Base-by-base conservation (phyloP, 2,329 filamentous ascomycete genomes). In the Colletotrichum somersetense region DNA sequence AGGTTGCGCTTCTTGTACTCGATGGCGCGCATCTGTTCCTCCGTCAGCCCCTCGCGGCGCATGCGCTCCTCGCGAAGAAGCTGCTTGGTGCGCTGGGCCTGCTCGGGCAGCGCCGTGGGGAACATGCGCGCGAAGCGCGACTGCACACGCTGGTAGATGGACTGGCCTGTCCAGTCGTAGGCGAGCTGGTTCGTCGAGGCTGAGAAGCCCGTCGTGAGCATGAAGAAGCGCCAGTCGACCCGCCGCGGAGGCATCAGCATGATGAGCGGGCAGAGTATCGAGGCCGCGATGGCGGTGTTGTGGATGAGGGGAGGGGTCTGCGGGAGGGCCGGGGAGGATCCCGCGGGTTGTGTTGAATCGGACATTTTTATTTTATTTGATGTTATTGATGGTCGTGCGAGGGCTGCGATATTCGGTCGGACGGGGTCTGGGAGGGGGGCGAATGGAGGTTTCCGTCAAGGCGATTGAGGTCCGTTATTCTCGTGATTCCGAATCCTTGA, bases 71-170 rank as follows among this genome's bases (percentile, higher is more conserved):
- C 79, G 52, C 81, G 81, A 62, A 86, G 78, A 40, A 81, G 77
- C 69, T 79, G 79, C 79, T 85, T 85, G 30, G 83, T 87, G 76
- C 81, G 81, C 77, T 79, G 80, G 26, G 88, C 87, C 64, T 83
- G 83, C 75, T 92, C 90, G 53, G 88, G 89, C 20, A 92, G 88
- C 65, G 87, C 84, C 58, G 83, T 85, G 72, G 84, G 84, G 53
- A 89, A 79, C 55, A 90, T 80, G 20, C 82, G 82, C 35, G 76
- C 76, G 74, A 84, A 76, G 66, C 87, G 85, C 73, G 76, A 80
- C 69, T 79, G 79, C 73, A 88, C 83, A 11, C 88, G 87, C 74
- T 81, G 76, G 76, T 83, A 81, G 71, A 89, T 83, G 38, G 87
- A 88, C 62, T 82, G 82, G 62, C 88, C 88, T 18, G 85, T 89